Conservation (phyloP, 805 yeast species). For the Candida nonsorbophila region DNA sequence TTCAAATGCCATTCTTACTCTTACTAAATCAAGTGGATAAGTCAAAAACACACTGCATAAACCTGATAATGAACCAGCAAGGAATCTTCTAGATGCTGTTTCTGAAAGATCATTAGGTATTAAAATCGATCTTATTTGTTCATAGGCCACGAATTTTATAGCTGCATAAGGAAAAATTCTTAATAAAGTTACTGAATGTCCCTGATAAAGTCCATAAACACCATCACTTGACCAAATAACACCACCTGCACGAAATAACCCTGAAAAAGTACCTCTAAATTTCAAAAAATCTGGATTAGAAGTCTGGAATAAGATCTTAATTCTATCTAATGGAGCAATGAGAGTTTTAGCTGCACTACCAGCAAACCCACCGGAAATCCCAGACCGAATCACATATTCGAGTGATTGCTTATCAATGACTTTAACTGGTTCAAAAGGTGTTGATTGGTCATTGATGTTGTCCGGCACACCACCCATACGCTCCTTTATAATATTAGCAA, state of each 20-base stretch:
- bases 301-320: conserved; percentile 92
- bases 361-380: conserved; percentile 91
- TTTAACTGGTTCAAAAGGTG: conserved; percentile 19
- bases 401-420: conserved; percentile 62
- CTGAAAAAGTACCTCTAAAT: conserved; percentile 74
- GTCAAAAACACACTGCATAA: conserved; percentile 81
- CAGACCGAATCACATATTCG: conserved; percentile 78
- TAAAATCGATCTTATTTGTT: conserved; percentile 74
- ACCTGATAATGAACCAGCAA: conserved; percentile 91
- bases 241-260: conserved; percentile 67
- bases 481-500: too few relatives aligned
- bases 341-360: conserved; percentile 95
- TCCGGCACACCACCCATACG: not conserved
- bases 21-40: conserved; percentile 84
- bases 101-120: conserved; percentile 75
- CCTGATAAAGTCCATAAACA: conserved; percentile 77
- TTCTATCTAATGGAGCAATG: conserved; percentile 93
- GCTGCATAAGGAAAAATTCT: conserved; percentile 97
- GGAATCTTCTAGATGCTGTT: conserved; percentile 71
- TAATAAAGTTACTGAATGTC: conserved; percentile 88
- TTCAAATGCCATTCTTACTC: conserved; percentile 90
- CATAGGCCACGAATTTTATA: conserved; percentile 92
- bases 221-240: conserved; percentile 71
- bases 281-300: conserved; percentile 82
- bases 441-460: conserved; percentile 22